Percentiles rank a stretch among this genome's conserved stretches.
Evolutionary conservation across 2,329 filamentous ascomycete genomes (phyloP).

Genomic region (Neoscytalidium dimidiatum): DNA sequence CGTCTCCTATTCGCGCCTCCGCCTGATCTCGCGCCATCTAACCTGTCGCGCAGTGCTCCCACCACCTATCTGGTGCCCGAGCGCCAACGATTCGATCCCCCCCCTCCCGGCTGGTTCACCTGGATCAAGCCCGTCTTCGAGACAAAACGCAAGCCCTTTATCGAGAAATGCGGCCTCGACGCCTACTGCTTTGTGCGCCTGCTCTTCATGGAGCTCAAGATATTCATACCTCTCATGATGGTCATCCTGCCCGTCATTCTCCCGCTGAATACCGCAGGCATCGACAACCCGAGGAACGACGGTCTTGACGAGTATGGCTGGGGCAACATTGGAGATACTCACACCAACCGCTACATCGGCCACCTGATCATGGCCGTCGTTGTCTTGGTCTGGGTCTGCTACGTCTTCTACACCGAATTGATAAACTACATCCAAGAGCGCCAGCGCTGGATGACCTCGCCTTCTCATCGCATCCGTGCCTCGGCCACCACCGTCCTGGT

Average conservation of each 20-base stretch:
- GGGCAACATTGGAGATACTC: conserved; percentile 71
- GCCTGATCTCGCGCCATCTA: conserved; percentile 9
- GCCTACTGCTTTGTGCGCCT: conserved; percentile 98
- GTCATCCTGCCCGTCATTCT: conserved; percentile 83
- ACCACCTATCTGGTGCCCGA: conserved; percentile 86
- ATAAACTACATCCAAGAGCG: conserved; percentile 87
- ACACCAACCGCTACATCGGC: conserved; percentile 75
- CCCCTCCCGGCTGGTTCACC: conserved; percentile 59
- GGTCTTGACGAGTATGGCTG: conserved; percentile 78
- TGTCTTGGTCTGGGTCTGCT: conserved; percentile 82
- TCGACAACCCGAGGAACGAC: conserved; percentile 58
- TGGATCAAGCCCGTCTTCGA: conserved; percentile 50
- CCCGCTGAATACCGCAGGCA: conserved; percentile 78
- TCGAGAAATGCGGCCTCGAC: conserved; percentile 67
- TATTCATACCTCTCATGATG: conserved; percentile 80
- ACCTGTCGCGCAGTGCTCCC: conserved; percentile 61
- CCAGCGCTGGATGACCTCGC: conserved; percentile 91
- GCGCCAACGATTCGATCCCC: conserved; percentile 76
- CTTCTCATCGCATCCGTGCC: conserved; percentile 88
- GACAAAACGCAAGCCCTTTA: conserved; percentile 26
- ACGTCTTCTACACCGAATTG: conserved; percentile 83
- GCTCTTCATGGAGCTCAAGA: conserved; percentile 79
- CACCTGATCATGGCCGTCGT: conserved; percentile 79
- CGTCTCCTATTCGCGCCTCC: conserved; percentile 35
- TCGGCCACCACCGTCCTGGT: conserved; percentile 96